Base-by-base conservation (phyloP, 441 rosid species). In the Aleurites moluccanus region DNA sequence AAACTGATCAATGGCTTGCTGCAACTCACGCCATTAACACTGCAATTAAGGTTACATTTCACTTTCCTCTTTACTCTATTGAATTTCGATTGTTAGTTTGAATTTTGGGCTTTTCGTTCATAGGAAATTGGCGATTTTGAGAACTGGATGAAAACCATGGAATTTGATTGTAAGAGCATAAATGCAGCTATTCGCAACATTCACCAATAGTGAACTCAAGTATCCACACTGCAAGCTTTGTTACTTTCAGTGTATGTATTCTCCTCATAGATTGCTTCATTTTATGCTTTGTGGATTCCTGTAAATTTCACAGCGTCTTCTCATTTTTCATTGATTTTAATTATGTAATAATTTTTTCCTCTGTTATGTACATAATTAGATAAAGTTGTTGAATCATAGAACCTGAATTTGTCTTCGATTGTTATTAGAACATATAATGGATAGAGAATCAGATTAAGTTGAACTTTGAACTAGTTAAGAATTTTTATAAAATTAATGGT, bases 131-230 rank as follows among this genome's bases (percentile, higher is more conserved):
- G 97, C 57, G 97, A 92, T 84, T 86, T 92, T 75, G 97, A 92
- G 86, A 91, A 92, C 74, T 92, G 94, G 97, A 89, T 89, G 91
- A 92, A 88, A 91, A 86, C 87, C 7, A 91, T 92, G 97, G 96
- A 92, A 75, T 90, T 80, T 77, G 97, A 92, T 75, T 90, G 92
- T 70, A 88, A 84, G 79, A 89, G 87, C 77, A 88, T 92, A 73
- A 89, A 75, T 73, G 80, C 91, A 57, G 91, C 94, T 6, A 88
- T 92, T 75, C 84, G 85, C 59, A 88, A 85, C 74, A 91, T 90
- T 78, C 90, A 89, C 61, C 83, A 84, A 74, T 77, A 81, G 28
- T 82, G 78, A 83, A 59, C 66, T 59, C 38, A 7, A 60, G 4
- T 60, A 60, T 15, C 13, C 64, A 60, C 4, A 9, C 30, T 23